Percentiles rank a stretch among this genome's conserved stretches.
Evolutionary conservation across 345 rosid genomes (phyloP).

Genomic region (Triadica sebifera): DNA sequence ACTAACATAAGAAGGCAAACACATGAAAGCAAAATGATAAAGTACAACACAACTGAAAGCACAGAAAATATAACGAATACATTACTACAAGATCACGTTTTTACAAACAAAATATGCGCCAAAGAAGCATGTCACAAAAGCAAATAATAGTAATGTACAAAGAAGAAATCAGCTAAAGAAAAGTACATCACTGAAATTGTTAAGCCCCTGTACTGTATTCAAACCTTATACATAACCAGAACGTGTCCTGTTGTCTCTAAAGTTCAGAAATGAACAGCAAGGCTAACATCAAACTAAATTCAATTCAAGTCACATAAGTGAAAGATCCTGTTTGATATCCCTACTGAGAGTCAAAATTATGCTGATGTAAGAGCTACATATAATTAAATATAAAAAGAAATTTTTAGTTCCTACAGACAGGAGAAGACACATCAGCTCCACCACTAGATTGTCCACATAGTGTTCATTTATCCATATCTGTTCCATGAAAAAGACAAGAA

Average conservation of each 20-base stretch:
- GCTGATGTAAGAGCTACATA: conserved; percentile 34
- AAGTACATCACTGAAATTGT: conserved; percentile 7
- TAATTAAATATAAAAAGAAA: conserved; percentile 47
- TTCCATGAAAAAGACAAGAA: conserved; percentile 36
- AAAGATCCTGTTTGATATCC: conserved; percentile 19
- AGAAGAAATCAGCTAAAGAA: neutral
- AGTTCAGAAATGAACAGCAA: conserved; percentile 13
- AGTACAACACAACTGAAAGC: neutral
- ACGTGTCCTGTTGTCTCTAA: conserved; percentile 10
- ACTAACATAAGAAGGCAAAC: neutral
- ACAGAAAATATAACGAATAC: neutral
- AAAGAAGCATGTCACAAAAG: neutral
- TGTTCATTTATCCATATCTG: conserved; percentile 48
- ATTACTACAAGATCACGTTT: neutral
- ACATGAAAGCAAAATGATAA: neutral
- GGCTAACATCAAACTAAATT: conserved; percentile 26
- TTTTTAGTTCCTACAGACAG: conserved; percentile 52
- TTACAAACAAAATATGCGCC: neutral
- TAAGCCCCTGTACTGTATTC: neutral
- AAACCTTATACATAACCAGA: conserved; percentile 17
- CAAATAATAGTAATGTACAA: neutral
- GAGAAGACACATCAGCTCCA: conserved; percentile 44
- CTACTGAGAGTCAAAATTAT: conserved; percentile 25
- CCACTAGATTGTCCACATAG: conserved; percentile 43
- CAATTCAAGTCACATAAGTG: conserved; percentile 17